A percentile compares a stretch with the other conserved stretches of the same genome.
Evolutionary conservation across 345 rosid species (phyloP).

Genomic region (Draba incana): DNA sequence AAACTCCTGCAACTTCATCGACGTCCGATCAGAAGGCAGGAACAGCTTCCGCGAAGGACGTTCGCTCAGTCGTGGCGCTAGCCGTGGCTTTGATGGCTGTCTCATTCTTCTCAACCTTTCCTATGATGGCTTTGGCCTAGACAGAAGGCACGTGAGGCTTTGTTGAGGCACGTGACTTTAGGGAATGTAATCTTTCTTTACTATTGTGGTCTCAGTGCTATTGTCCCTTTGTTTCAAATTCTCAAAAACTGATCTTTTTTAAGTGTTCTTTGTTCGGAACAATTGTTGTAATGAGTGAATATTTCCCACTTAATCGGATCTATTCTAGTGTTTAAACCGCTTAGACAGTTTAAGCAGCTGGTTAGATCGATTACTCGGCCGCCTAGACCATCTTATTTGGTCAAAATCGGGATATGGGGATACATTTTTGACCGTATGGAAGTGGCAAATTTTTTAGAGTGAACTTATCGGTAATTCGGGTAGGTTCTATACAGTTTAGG

Average conservation of each 20-base stretch:
- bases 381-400: background rate
- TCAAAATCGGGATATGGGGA: background rate
- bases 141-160: conserved; percentile 6
- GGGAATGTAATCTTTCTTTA: conserved; percentile 16
- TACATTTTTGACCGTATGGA: too few relatives aligned
- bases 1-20: conserved; percentile 31
- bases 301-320: conserved; percentile 7
- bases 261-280: conserved; percentile 22
- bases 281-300: conserved; percentile 29
- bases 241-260: conserved; percentile 6
- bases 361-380: too few relatives aligned
- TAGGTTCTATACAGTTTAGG: too few relatives aligned
- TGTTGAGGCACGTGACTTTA: conserved; percentile 20
- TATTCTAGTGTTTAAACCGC: background rate
- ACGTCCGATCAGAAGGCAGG: conserved; percentile 23
- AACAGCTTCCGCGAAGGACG: conserved; percentile 33
- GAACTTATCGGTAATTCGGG: background rate
- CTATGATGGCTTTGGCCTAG: conserved; percentile 25
- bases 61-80: conserved; percentile 23
- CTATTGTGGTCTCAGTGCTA: conserved; percentile 11
- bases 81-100: conserved; percentile 37
- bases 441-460: background rate
- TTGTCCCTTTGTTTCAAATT: conserved; percentile 23
- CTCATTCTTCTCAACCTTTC: conserved; percentile 34
- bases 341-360: too few relatives aligned